Evolutionary conservation across 2,329 filamentous ascomycete species (phyloP).

Genomic region (Aspergillus sp.): DNA sequence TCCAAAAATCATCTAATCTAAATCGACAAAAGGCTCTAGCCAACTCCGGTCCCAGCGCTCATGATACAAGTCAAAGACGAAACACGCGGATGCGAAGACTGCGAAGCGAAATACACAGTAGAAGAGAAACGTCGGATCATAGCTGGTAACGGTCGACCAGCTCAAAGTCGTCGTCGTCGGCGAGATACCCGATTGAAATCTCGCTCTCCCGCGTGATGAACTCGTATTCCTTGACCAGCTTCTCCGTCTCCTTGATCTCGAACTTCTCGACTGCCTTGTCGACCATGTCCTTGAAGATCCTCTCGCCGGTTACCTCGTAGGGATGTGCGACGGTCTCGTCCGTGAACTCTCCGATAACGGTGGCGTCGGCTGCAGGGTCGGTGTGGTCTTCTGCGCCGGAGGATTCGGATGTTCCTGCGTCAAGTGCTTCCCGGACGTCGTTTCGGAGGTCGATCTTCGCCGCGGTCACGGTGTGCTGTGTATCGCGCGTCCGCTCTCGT

Average conservation of each 20-base stretch:
- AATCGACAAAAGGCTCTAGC: constrained; percentile 15
- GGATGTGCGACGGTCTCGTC: constrained; percentile 57
- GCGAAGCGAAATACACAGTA: background rate
- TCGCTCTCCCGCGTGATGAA: constrained; percentile 50
- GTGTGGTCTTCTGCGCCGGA: constrained; percentile 37
- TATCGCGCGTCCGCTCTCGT: constrained; percentile 18
- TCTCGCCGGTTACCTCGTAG: constrained; percentile 60
- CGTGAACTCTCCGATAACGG: constrained; percentile 48
- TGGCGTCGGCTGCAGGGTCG: constrained; percentile 51
- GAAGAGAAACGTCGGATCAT: constrained; percentile 15
- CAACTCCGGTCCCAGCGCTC: constrained; percentile 19
- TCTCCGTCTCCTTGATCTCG: constrained; percentile 64
- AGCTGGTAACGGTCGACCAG: constrained; percentile 42
- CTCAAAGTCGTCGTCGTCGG: constrained; percentile 49
- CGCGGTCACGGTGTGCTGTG: constrained; percentile 25
- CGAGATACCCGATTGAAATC: constrained; percentile 33
- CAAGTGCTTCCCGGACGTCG: constrained; percentile 41
- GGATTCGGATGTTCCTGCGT: constrained; percentile 32
- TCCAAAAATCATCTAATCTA: constrained; percentile 8
- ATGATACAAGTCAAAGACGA: constrained; percentile 11
- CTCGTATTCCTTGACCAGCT: constrained; percentile 66
- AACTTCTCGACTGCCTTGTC: constrained; percentile 63
- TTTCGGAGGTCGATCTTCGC: constrained; percentile 33
- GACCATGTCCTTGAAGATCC: constrained; percentile 61
- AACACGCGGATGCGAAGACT: background rate